Conservation (phyloP, 495 filamentous ascomycete genomes). For the Xylaria castorea region DNA sequence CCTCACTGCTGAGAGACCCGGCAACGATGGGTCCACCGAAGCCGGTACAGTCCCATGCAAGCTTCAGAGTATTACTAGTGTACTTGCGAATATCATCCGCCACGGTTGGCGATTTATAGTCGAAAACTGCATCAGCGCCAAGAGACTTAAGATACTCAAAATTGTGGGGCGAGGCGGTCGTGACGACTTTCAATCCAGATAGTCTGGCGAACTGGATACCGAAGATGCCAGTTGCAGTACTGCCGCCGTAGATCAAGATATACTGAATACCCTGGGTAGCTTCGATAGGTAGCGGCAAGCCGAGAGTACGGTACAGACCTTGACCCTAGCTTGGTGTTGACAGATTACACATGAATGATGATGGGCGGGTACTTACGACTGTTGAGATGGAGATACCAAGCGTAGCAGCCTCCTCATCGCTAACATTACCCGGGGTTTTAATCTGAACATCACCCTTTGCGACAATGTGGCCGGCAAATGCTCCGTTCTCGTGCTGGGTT, state of each 20-base stretch:
- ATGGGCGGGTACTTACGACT: conserved; percentile 38
- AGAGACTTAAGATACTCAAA: conserved; percentile 46
- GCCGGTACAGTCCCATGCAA: conserved; percentile 44
- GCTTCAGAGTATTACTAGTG: conserved; percentile 27
- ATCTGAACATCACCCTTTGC: conserved; percentile 37
- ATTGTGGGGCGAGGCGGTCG: conserved; percentile 52
- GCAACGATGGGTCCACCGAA: conserved; percentile 33
- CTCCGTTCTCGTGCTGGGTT: conserved; percentile 40
- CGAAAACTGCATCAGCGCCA: conserved; percentile 53
- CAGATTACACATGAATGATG: not conserved
- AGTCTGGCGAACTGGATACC: conserved; percentile 55
- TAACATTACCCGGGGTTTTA: conserved; percentile 46
- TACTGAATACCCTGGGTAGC: conserved; percentile 33
- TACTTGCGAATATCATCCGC: conserved; percentile 42
- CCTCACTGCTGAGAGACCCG: conserved; percentile 30
- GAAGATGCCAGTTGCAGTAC: conserved; percentile 55
- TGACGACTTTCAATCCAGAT: conserved; percentile 53
- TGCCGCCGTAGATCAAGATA: conserved; percentile 59
- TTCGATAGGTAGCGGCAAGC: conserved; percentile 42
- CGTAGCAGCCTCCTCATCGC: conserved; percentile 52
- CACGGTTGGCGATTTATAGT: conserved; percentile 50
- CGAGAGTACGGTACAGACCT: conserved; percentile 49
- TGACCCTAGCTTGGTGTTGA: conserved; percentile 40
- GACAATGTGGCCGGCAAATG: conserved; percentile 47
- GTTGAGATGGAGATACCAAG: conserved; percentile 55